phyloP scores from a whole-genome alignment of 768 basidiomycete genomes.

The Pholiota molesta region DNA sequence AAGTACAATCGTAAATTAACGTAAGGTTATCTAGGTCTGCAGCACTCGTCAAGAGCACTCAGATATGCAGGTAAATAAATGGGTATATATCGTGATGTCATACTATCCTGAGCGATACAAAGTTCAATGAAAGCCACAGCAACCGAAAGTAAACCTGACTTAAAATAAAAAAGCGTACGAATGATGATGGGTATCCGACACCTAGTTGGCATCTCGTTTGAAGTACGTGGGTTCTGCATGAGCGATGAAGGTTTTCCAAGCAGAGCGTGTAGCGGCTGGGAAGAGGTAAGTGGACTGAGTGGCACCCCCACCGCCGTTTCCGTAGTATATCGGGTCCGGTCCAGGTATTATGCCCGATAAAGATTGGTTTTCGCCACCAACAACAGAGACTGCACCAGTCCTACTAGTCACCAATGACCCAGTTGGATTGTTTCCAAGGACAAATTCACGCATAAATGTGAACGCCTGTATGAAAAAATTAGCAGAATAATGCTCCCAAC shows the following conservation, averaged over 20 bases:
- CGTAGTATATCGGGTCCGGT: slow-evolving; percentile 57
- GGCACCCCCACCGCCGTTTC: slow-evolving; percentile 49
- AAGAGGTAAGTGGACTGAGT: slow-evolving; percentile 56
- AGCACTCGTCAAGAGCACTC: slow-evolving; percentile 8
- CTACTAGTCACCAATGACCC: slow-evolving; percentile 50
- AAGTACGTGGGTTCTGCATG: slow-evolving; percentile 9
- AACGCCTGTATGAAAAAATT: slow-evolving; percentile 45
- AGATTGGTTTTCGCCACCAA: slow-evolving; percentile 52
- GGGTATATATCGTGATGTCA: background rate
- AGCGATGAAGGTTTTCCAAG: slow-evolving; percentile 54
- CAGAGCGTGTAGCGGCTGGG: slow-evolving; percentile 55
- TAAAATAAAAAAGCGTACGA: background rate
- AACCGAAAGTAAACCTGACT: background rate
- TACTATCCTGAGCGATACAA: background rate
- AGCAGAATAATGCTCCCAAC: background rate
- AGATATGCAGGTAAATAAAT: background rate
- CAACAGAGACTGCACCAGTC: slow-evolving; percentile 32
- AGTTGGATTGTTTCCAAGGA: slow-evolving; percentile 61
- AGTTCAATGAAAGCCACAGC: background rate
- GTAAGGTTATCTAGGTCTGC: slow-evolving; percentile 1
- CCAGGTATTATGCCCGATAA: slow-evolving; percentile 54
- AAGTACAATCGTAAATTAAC: slow-evolving; percentile 10
- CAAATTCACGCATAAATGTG: slow-evolving; percentile 65
- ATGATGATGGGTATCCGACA: background rate
- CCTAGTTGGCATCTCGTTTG: slow-evolving; percentile 2